Evolutionary conservation across 441 rosid genomes (phyloP).

Genomic region (Raphanus hybrid): DNA sequence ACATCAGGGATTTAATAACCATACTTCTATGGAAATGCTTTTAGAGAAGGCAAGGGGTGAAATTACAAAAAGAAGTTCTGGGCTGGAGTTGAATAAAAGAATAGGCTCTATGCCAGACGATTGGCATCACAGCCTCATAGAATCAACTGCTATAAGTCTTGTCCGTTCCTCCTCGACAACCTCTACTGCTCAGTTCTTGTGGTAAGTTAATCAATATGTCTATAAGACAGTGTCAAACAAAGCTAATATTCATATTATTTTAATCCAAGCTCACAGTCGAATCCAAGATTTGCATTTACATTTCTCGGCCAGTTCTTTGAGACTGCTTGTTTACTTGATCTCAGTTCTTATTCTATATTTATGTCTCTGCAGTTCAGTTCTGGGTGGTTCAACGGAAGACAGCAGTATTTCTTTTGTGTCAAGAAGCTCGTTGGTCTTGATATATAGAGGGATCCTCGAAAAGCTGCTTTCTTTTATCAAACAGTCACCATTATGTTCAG

Average conservation of each 20-base stretch:
- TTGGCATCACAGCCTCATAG: constrained; percentile 89
- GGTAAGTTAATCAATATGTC: constrained; percentile 59
- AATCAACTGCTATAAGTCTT: constrained; percentile 69
- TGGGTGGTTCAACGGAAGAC: constrained; percentile 73
- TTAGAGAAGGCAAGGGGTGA: constrained; percentile 74
- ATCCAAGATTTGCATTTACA: constrained; percentile 1
- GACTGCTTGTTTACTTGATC: constrained; percentile 28
- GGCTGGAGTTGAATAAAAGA: constrained; percentile 44
- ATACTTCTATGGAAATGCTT: constrained; percentile 60
- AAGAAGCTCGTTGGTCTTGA: constrained; percentile 55
- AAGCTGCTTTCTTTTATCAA: constrained; percentile 61
- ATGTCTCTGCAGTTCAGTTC: constrained; percentile 70
- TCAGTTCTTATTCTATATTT: constrained; percentile 25
- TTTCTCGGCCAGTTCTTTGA: constrained; percentile 17
- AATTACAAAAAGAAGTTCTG: constrained; percentile 51
- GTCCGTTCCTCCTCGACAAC: constrained; percentile 53
- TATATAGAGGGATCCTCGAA: constrained; percentile 56
- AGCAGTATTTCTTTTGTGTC: constrained; percentile 60
- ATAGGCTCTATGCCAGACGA: constrained; percentile 56
- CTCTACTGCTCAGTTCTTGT: constrained; percentile 61
- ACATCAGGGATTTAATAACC: constrained; percentile 45
- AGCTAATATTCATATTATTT: constrained; percentile 10
- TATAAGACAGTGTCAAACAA: constrained; percentile 18
- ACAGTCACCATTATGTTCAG: constrained; percentile 66
- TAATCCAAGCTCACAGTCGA: not conserved